phyloP scores from a whole-genome alignment of 2,329 filamentous ascomycete species.

The Ophiostoma ips region DNA sequence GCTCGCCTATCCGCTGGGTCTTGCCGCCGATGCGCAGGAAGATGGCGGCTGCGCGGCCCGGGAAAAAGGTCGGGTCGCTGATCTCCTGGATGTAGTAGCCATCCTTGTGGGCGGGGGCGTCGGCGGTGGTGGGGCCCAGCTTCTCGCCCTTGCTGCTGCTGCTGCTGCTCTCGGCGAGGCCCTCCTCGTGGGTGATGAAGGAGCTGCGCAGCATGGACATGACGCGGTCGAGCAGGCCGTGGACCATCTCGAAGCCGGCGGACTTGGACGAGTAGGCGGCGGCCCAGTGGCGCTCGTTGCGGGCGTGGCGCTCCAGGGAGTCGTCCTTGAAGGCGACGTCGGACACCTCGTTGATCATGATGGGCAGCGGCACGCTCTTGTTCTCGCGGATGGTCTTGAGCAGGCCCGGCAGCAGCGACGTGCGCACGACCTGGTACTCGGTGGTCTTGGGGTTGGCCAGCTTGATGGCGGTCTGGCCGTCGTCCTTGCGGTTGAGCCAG shows the following conservation, averaged over 20 bases:
- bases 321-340: slow-evolving; percentile 89
- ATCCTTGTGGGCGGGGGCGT: slow-evolving; percentile 40
- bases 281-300: slow-evolving; percentile 93
- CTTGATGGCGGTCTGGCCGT: slow-evolving; percentile 67
- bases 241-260: slow-evolving; percentile 88
- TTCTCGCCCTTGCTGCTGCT: slow-evolving; percentile 28
- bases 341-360: slow-evolving; percentile 83
- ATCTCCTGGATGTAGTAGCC: slow-evolving; percentile 94
- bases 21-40: slow-evolving; percentile 63
- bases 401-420: slow-evolving; percentile 70
- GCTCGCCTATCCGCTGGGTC: slow-evolving; percentile 66
- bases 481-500: slow-evolving; percentile 83
- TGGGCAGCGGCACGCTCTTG: slow-evolving; percentile 73
- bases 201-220: slow-evolving; percentile 81
- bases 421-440: slow-evolving; percentile 88
- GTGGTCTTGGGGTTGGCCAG: slow-evolving; percentile 86
- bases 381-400: slow-evolving; percentile 92
- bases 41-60: slow-evolving; percentile 76
- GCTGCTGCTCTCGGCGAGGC: slow-evolving; percentile 28
- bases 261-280: slow-evolving; percentile 91
- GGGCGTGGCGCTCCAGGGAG: slow-evolving; percentile 56
- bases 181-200: slow-evolving; percentile 67
- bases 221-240: slow-evolving; percentile 82
- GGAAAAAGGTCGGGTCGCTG: slow-evolving; percentile 77
- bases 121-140: slow-evolving; percentile 30